Evolutionary conservation across 2,329 filamentous ascomycete species (phyloP), one percentile per base, ranked within the genome.

Genomic region (Hypoxylon sp.): DNA sequence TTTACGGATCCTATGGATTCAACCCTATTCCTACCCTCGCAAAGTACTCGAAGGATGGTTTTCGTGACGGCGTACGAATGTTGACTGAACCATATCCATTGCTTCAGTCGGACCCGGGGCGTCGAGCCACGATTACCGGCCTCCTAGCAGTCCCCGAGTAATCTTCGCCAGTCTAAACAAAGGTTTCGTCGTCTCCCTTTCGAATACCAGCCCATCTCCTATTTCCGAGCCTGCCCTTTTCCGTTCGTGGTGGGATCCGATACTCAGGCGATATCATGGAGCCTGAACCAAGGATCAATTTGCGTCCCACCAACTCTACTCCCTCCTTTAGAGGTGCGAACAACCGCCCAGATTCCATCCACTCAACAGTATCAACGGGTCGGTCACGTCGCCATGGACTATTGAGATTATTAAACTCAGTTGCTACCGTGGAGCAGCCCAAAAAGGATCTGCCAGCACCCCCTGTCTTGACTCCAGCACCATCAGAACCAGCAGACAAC

Each of bases 381-480:
- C 60, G 60, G 13, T 42, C 54, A 15, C 60, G 61, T 37, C 67
- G 65, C 15, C 65, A 69, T 67, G 55, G 49, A 13, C 56, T 71
- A n/a, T 55, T 70, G 52, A 71, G 65, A 48, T 57, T 71, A 18
- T 55, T 70, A 50, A 70, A 66, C 48, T 55, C 52, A 5, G 58
- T 48, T 9, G 8, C 29, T 55, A 18, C 43, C 13, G 27, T 23
- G 1, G 55, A 65, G n/a, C 37, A 53, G n/a, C 27, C 61, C 17
- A 53, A 33, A 21, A 70, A 63, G 50, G 67, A 71, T 17, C 29
- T 62, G 18, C 69, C 70, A 40, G 48, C 67, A 24, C 67, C 70
- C 29, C 67, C 69, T 3, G 47, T 71, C n/a, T 43, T 72, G 15
- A 70, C 64, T 10, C 51, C 50, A 9, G 56, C 53, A 2, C 37